These are phyloP conservation scores for Amanita fuliginea DNA, from an alignment of 768 basidiomycete species.

Conservation along the genomic window DNA sequence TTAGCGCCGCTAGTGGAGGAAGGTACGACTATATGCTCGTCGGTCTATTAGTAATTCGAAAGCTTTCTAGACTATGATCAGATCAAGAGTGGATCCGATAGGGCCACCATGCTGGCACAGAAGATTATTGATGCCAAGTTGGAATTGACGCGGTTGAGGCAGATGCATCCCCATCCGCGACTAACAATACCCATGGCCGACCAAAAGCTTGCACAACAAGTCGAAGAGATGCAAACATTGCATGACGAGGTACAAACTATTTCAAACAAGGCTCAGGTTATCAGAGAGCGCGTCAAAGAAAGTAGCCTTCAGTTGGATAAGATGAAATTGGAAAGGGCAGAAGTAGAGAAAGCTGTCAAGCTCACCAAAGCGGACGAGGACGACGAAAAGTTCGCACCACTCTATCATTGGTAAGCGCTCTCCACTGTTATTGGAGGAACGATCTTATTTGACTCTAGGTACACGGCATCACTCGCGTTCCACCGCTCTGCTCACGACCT, in stretches of 20 bases:
- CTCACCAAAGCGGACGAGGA: conserved; percentile 47
- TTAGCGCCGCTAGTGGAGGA: conserved; percentile 61
- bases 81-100: conserved; percentile 38
- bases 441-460: conserved; percentile 33
- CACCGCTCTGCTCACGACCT: conserved; percentile 56
- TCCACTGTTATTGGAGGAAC: not conserved
- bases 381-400: conserved; percentile 48
- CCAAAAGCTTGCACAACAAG: conserved; percentile 62
- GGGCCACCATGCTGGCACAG: conserved; percentile 51
- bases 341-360: conserved; percentile 60
- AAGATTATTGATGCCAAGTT: conserved; percentile 79
- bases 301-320: conserved; percentile 45
- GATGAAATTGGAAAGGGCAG: conserved; percentile 48
- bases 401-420: conserved; percentile 60
- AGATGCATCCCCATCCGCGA: conserved; percentile 71
- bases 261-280: conserved; percentile 35
- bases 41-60: not conserved
- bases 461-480: conserved; percentile 52
- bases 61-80: conserved; percentile 42
- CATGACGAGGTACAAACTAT: conserved; percentile 51
- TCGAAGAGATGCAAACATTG: conserved; percentile 69
- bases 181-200: conserved; percentile 69
- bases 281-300: conserved; percentile 53
- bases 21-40: conserved; percentile 24
- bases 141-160: conserved; percentile 67